A percentile compares a stretch with the other conserved stretches of the same genome.
Conservation (phyloP, 164 flowering plant species). For the Stephania cephalantha region DNA sequence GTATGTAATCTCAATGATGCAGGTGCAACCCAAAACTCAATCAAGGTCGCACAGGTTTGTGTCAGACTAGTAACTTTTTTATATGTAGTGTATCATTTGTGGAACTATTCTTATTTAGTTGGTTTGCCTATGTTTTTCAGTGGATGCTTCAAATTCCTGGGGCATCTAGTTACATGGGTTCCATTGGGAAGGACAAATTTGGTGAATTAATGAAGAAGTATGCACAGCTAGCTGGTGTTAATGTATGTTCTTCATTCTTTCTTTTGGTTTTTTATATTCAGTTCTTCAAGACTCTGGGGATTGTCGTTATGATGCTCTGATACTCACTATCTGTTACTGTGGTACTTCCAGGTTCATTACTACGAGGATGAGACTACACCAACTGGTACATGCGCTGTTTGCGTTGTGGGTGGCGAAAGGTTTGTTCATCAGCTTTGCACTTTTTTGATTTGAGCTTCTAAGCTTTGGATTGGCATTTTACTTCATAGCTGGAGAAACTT, state of each 20-base stretch:
- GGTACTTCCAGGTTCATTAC: conserved; percentile 61
- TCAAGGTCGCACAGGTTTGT: conserved; percentile 82
- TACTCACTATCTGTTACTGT: conserved; percentile 2
- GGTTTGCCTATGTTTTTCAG: conserved; percentile 33
- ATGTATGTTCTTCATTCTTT: conserved; percentile 37
- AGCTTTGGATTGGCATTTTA: not conserved
- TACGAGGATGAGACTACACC: conserved; percentile 80
- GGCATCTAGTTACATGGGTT: conserved; percentile 87
- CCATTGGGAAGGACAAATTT: conserved; percentile 91
- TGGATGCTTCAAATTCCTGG: conserved; percentile 98
- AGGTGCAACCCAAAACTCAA: conserved; percentile 98
- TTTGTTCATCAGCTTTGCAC: conserved; percentile 21
- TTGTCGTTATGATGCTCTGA: not conserved
- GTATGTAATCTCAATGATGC: conserved; percentile 14
- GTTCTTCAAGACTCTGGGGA: not conserved
- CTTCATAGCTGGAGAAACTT: not conserved
- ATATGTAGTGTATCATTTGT: not conserved
- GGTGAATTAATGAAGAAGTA: conserved; percentile 95
- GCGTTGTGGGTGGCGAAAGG: conserved; percentile 98
- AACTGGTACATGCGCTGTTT: conserved; percentile 95
- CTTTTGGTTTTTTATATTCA: not conserved
- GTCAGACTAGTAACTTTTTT: not conserved
- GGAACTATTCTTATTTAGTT: not conserved
- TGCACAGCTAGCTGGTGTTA: conserved; percentile 69
- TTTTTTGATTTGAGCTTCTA: not conserved